Conservation (phyloP, 495 filamentous ascomycete genomes). For the Aspergillus panamensis region DNA sequence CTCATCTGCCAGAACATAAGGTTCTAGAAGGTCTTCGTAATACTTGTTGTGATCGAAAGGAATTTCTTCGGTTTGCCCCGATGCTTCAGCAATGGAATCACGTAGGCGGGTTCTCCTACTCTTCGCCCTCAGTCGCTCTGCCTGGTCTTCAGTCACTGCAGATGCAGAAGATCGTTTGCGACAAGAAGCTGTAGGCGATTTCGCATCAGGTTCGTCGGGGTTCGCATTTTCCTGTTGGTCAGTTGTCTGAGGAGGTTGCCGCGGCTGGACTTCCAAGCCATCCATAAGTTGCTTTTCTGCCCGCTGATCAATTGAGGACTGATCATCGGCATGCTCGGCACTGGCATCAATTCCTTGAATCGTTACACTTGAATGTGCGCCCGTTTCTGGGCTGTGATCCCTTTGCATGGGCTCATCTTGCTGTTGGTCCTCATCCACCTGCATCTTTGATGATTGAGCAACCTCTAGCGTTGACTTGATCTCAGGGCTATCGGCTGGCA, state of each 20-base stretch:
- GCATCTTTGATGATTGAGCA: constrained; percentile 14
- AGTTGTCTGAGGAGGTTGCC: constrained; percentile 22
- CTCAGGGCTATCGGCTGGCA: constrained; percentile 31
- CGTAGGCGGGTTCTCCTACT: constrained; percentile 81
- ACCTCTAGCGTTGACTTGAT: constrained; percentile 20
- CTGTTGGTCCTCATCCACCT: constrained; percentile 17
- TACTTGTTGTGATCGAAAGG: constrained; percentile 64
- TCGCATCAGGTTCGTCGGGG: constrained; percentile 32
- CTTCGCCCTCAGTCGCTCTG: constrained; percentile 62
- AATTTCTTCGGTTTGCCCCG: constrained; percentile 48
- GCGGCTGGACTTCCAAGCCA: constrained; percentile 35
- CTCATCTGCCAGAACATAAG: constrained; percentile 67
- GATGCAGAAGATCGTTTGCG: constrained; percentile 52
- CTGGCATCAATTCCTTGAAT: constrained; percentile 12
- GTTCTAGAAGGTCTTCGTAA: constrained; percentile 66
- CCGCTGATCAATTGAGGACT: constrained; percentile 40
- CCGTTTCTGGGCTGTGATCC: constrained; percentile 14
- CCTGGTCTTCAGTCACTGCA: constrained; percentile 46
- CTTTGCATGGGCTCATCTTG: constrained; percentile 18
- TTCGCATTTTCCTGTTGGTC: constrained; percentile 25
- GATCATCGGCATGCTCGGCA: constrained; percentile 35
- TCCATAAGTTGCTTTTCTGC: constrained; percentile 45
- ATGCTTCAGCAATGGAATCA: constrained; percentile 60
- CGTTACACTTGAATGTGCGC: constrained; percentile 10
- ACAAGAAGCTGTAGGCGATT: constrained; percentile 24